Evolutionary conservation across 176 grass and related monocot genomes (phyloP), one percentile per base, ranked within the genome.

Genomic region (Thinopyrum elongatum): DNA sequence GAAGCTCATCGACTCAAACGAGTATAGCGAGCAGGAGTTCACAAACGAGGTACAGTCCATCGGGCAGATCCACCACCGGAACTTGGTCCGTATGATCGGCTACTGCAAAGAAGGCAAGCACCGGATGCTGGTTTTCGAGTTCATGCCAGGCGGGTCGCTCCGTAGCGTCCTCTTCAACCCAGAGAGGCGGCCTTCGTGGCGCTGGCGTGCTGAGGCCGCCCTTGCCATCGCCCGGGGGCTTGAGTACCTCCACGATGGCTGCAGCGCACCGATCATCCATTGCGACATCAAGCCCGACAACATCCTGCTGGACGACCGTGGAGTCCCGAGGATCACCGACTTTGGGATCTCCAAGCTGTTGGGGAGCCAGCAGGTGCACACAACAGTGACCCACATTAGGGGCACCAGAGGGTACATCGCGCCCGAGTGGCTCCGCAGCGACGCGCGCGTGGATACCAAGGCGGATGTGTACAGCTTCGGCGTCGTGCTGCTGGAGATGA

Each of bases 401-500:
- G 29, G 81, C 47, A 22, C 6, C 0, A 47, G 49, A 0, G 46
- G 76, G 0, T 88, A 88, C 7, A n/a, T 78, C 1, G 80, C 86
- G 0, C 80, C 80, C 0, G 80, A 88, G 29, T 88, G 86, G 86
- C 8, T 88, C 39, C 15, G 10, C 27, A 19, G 49, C 7, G 36
- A 42, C 0, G 22, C 22, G 0, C 35, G 6, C 13, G 61, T 87
- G 42, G 19, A 44, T 22, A 71, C 6, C 9, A 79, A 72, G 29
- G 87, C 79, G 47, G 91, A 94, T 57, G 91, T 97, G 39, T 93
- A 95, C 65, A 95, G 89, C 67, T 95, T 91, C 25, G 94, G 89
- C 14, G 89, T 97, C 7, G 94, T 97, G 66, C 89, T 97, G 31
- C 87, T 97, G 36, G 94, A 97, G 86, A 62, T 79, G 76, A 46